A percentile compares a stretch with the other conserved stretches of the same genome.
Conservation (phyloP, 306 rosid genomes). For the Macrotyloma uniflorum region DNA sequence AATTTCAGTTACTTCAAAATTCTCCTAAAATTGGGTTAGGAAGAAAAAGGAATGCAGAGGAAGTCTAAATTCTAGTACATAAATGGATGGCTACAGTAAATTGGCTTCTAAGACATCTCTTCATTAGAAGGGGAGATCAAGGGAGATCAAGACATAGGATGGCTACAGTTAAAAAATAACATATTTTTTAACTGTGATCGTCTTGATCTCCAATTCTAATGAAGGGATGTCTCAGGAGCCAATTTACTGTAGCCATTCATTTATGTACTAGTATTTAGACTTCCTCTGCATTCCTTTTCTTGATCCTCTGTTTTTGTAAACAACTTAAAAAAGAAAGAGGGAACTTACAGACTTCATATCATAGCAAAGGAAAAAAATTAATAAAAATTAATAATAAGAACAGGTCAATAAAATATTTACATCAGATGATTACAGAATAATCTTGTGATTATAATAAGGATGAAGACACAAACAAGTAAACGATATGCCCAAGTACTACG, state of each 20-base stretch:
- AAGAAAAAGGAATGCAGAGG: constrained; percentile 3
- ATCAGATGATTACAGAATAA: constrained; percentile 19
- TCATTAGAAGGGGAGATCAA: background rate
- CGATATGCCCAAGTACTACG: constrained; percentile 10
- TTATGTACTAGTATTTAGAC: background rate
- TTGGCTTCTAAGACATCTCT: background rate
- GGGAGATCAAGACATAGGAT: too few relatives aligned
- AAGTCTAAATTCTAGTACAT: background rate
- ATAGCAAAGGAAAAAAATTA: background rate
- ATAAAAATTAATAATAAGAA: background rate
- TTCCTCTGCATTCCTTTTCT: background rate
- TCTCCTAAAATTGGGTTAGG: background rate
- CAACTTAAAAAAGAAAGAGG: constrained; percentile 13
- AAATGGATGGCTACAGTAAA: background rate
- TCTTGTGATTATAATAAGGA: background rate
- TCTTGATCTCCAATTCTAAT: too few relatives aligned
- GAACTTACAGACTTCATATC: background rate
- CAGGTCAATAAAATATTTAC: constrained; percentile 19
- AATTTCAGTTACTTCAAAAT: background rate
- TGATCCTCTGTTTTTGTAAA: background rate
- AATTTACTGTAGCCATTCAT: background rate
- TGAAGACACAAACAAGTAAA: background rate
- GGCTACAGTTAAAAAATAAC: too few relatives aligned
- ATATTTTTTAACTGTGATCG: too few relatives aligned
- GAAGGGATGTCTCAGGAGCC: constrained; percentile 7